A percentile compares a stretch with the other conserved stretches of the same genome.
These are phyloP conservation scores for Rubia balearica DNA, from an alignment of 305 asterid species.

Conservation along the genomic window DNA sequence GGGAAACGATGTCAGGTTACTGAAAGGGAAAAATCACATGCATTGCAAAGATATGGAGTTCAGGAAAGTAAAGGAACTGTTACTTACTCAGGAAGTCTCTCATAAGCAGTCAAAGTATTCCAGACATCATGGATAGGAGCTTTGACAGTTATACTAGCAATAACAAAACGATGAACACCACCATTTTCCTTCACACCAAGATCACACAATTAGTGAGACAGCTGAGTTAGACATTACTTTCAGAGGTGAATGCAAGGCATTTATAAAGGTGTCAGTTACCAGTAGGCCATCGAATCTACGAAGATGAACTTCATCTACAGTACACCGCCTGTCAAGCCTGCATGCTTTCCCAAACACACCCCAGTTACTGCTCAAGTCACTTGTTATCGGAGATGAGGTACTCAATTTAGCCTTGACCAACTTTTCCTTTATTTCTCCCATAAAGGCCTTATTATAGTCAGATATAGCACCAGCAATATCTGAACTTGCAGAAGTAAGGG, in stretches of 20 bases:
- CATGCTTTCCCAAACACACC: conserved; percentile 78
- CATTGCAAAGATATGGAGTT: background rate
- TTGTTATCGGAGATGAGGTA: conserved; percentile 51
- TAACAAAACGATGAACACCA: conserved; percentile 90
- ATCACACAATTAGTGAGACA: conserved; percentile 24
- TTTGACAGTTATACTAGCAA: conserved; percentile 92
- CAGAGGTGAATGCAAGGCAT: conserved; percentile 16
- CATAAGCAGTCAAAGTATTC: conserved; percentile 86
- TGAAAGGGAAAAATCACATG: background rate
- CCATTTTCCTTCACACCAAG: conserved; percentile 75
- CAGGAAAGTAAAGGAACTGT: conserved; percentile 3
- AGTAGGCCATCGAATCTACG: conserved; percentile 92
- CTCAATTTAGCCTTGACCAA: conserved; percentile 51
- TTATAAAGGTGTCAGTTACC: conserved; percentile 43
- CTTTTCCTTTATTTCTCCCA: conserved; percentile 38
- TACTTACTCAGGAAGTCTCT: conserved; percentile 86
- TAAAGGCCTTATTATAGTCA: conserved; percentile 30
- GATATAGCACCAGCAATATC: conserved; percentile 28
- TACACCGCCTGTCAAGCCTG: conserved; percentile 60
- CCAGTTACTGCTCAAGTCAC: conserved; percentile 61
- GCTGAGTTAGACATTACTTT: conserved; percentile 15
- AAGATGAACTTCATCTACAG: conserved; percentile 94
- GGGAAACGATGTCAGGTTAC: background rate
- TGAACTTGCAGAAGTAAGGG: conserved; percentile 31
- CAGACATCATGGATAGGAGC: conserved; percentile 87